Evolutionary conservation across 2,329 filamentous ascomycete species (phyloP).

Genomic region (Sarocladium oryzae): DNA sequence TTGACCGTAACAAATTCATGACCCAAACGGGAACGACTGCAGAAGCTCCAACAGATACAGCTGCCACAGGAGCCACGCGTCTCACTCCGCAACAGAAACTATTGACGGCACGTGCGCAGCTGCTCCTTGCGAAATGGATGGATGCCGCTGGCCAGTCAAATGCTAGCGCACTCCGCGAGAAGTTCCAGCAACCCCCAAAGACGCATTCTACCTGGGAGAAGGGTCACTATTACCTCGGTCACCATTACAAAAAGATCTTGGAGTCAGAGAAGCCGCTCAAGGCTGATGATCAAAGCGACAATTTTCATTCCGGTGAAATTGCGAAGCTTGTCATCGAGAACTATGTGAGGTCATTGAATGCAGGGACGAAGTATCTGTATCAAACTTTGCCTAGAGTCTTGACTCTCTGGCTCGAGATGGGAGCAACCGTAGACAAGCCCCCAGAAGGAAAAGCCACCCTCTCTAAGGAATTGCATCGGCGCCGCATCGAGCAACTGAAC

Average conservation of each 20-base stretch:
- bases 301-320: slow-evolving; percentile 73
- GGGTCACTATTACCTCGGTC: slow-evolving; percentile 92
- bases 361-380: slow-evolving; percentile 91
- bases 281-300: slow-evolving; percentile 68
- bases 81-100: slow-evolving; percentile 48
- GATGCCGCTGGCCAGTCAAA: slow-evolving; percentile 92
- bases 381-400: slow-evolving; percentile 88
- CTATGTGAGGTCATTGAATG: slow-evolving; percentile 78
- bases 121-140: slow-evolving; percentile 93
- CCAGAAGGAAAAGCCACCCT: slow-evolving; percentile 48
- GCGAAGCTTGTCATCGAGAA: slow-evolving; percentile 90
- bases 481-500: slow-evolving; percentile 59
- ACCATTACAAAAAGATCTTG: slow-evolving; percentile 93
- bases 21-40: slow-evolving; percentile 32
- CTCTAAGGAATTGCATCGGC: slow-evolving; percentile 44
- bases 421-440: slow-evolving; percentile 62
- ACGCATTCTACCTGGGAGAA: slow-evolving; percentile 79
- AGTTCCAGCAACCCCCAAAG: slow-evolving; percentile 77
- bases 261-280: slow-evolving; percentile 80
- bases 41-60: slow-evolving; percentile 19
- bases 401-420: slow-evolving; percentile 91
- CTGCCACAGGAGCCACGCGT: slow-evolving; percentile 18
- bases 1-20: slow-evolving; percentile 71
- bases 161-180: slow-evolving; percentile 67
- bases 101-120: slow-evolving; percentile 69